Evolutionary conservation across 2,329 filamentous ascomycete genomes (phyloP), one percentile per base, ranked within the genome.

Genomic region (Ramularia endophylla): DNA sequence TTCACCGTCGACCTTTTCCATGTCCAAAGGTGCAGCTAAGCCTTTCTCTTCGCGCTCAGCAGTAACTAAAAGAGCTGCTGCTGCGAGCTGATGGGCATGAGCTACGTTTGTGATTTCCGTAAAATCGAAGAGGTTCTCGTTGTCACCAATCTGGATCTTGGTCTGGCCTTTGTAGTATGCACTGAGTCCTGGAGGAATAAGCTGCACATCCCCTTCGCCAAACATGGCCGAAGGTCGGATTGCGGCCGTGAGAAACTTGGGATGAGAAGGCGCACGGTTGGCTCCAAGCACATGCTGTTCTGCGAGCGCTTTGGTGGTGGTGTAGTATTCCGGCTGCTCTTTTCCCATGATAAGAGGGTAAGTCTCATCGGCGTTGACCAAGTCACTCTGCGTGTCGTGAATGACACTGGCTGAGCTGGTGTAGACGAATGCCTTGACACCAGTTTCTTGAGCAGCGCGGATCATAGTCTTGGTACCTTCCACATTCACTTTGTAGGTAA

Each of bases 111-210:
- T 69, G 32, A 73, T 68, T 50, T 74, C 74, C 27, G 70, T 73
- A 47, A 72, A 74, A 56, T 76, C 72, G 59, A 72, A 75, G 2
- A 74, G 59, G 53, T 76, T 75, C 41, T 68, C 64, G 54, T 75
- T 74, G 15, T 62, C 55, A 38, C 72, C 73, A 35, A 76, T 61
- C 47, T 75, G 71, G 47, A 70, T 68, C 51, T 69, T 72, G 43
- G 64, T 69, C 55, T 72, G 70, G 27, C 70, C 67, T 38, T 64
- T 64, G 51, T 62, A 64, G 53, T 68, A 70, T 1, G 65, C 68
- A n/a, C 49, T 56, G 17, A 72, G 52, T 39, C 71, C 65, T 31
- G 64, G 63, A 4, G 70, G 70, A 15, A 72, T 63, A 17, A 67
- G 43, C 48, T 72, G 63, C 16, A 70, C 64, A 47, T 73, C 67